Evolutionary conservation across 495 filamentous ascomycete genomes (phyloP).

Genomic region (Daldinia bambusicola): DNA sequence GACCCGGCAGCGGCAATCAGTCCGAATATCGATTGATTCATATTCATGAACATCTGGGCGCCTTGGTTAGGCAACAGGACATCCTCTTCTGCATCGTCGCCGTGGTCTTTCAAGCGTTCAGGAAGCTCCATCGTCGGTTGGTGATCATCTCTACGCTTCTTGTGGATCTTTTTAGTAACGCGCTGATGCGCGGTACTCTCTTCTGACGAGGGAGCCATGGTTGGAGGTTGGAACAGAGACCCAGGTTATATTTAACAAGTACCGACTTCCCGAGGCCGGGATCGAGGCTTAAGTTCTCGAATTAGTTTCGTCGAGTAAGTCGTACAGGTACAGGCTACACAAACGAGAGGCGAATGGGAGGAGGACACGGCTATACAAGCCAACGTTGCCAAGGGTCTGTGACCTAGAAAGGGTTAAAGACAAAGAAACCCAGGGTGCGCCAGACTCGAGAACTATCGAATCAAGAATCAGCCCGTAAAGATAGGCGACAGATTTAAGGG

Average conservation of each 20-base stretch:
- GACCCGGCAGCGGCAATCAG: slow-evolving; percentile 92
- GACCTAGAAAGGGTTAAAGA: slow-evolving; percentile 20
- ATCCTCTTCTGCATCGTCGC: slow-evolving; percentile 73
- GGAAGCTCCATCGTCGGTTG: slow-evolving; percentile 76
- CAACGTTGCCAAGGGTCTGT: slow-evolving; percentile 20
- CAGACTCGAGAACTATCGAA: slow-evolving; percentile 16
- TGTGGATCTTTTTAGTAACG: slow-evolving; percentile 65
- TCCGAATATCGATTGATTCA: slow-evolving; percentile 96
- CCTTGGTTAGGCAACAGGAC: slow-evolving; percentile 69
- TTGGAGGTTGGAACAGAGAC: neutral
- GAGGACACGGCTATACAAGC: slow-evolving; percentile 30
- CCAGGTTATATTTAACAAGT: slow-evolving; percentile 5
- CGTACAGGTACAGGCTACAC: slow-evolving; percentile 34
- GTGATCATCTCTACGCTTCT: slow-evolving; percentile 66
- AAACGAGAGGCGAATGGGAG: slow-evolving; percentile 29
- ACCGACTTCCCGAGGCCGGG: slow-evolving; percentile 5
- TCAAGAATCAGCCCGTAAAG: slow-evolving; percentile 24
- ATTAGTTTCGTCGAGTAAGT: slow-evolving; percentile 18
- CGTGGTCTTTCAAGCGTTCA: slow-evolving; percentile 77
- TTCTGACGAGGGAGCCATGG: slow-evolving; percentile 39
- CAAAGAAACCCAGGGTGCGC: slow-evolving; percentile 19
- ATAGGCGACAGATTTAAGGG: slow-evolving; percentile 21
- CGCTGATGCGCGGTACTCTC: slow-evolving; percentile 45
- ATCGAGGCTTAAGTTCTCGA: slow-evolving; percentile 6
- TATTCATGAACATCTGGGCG: slow-evolving; percentile 67